A percentile compares a stretch with the other conserved stretches of the same genome.
Conservation (phyloP, 2,329 filamentous ascomycete species). For the Verticillium zaregamsianum region DNA sequence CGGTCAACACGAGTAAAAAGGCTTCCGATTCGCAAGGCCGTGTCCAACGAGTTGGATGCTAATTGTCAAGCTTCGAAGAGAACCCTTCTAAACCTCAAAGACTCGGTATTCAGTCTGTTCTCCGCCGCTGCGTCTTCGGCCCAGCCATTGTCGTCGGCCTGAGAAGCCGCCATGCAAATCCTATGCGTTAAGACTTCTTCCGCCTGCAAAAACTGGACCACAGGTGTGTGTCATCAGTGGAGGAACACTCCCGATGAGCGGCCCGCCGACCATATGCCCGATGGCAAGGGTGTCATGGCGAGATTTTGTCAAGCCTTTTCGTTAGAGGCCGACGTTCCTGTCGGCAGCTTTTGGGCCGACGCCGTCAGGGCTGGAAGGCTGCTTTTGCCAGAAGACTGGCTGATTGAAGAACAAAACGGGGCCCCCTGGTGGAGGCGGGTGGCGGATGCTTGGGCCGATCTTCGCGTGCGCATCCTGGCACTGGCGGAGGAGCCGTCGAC, state of each 20-base stretch:
- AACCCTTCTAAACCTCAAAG: no score
- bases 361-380: background rate
- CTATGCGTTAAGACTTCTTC: background rate
- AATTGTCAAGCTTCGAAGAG: no score
- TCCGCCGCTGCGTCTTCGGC: no score
- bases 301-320: background rate
- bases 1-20: background rate
- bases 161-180: background rate
- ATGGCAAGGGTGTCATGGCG: background rate
- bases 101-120: no score
- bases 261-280: background rate
- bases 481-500: background rate
- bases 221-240: background rate
- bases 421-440: background rate
- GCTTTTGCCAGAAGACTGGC: background rate
- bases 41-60: no score
- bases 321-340: background rate
- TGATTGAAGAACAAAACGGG: background rate
- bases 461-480: background rate
- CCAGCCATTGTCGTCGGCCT: background rate
- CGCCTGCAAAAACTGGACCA: background rate
- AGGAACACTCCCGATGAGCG: background rate
- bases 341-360: conserved; percentile 14
- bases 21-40: no score
- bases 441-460: background rate